These are phyloP conservation scores for Cucumis hystrix DNA, from an alignment of 306 rosid species.

Conservation along the genomic window DNA sequence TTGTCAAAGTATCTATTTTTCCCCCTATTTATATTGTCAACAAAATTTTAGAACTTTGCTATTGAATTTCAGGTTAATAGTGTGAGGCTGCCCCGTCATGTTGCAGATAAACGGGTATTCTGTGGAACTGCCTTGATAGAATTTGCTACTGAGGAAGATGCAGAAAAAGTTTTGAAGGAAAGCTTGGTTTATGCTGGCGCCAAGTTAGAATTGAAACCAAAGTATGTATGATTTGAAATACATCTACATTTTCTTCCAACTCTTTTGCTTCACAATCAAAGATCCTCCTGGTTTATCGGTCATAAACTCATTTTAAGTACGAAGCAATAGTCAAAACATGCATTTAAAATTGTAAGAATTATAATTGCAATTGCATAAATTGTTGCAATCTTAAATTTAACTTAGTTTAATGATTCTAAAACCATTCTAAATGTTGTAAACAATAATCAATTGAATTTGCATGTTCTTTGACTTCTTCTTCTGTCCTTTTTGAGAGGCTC, in stretches of 20 bases:
- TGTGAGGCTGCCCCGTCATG: slow-evolving; percentile 77
- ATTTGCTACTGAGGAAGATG: slow-evolving; percentile 62
- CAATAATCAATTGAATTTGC: not conserved
- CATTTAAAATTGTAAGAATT: not conserved
- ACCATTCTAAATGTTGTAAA: not conserved
- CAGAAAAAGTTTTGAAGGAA: slow-evolving; percentile 31
- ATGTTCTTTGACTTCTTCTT: not conserved
- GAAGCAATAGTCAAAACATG: not conserved
- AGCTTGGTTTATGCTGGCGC: slow-evolving; percentile 44
- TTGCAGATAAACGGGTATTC: slow-evolving; percentile 64
- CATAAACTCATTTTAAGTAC: not conserved
- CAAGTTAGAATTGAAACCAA: slow-evolving; percentile 49
- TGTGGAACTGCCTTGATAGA: slow-evolving; percentile 79
- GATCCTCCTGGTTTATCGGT: not conserved
- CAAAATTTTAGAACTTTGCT: not conserved
- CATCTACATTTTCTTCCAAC: not conserved
- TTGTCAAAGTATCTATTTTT: not conserved
- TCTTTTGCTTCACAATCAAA: not conserved
- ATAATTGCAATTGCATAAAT: not conserved
- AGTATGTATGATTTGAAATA: slow-evolving; percentile 31
- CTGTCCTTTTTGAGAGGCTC: no score
- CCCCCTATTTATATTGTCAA: not conserved
- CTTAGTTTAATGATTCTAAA: not conserved
- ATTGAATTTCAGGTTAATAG: slow-evolving; percentile 55
- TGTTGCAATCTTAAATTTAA: not conserved